Evolutionary conservation across 352 stramenopile genomes (phyloP), one percentile per base, ranked within the genome.

Genomic region (Phytopythium aichiense): DNA sequence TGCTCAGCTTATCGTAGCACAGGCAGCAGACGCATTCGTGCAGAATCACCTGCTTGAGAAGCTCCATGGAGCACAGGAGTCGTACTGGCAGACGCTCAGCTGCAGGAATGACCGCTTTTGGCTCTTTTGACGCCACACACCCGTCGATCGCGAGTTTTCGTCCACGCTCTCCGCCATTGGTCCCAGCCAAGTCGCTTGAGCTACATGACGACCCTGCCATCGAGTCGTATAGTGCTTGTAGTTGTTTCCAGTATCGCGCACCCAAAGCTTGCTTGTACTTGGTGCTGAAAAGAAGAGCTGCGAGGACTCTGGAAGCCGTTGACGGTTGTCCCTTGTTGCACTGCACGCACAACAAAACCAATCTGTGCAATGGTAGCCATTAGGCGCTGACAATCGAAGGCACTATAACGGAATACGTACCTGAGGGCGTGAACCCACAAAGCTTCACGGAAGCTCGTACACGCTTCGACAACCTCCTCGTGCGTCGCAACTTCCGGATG

Each of bases 361-460:
- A 77, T 70, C 53, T 75, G 61, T 12, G 72, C 50, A 30, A 74
- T 43, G n/a, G 55, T 71, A 52, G 13, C 30, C 33, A 37, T 51
- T 15, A n/a, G 15, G 40, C 55, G 40, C 25, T 7, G 37, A 23
- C 1, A 54, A 46, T 12, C 11, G 56, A 49, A 46, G 51, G 12
- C 56, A 50, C 64, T 46, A 60, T 49, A 45, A 20, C 22, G 7
- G 7, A 60, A 57, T 20, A 25, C 62, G 30, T 77, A 92, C 83
- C 75, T 75, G 31, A 92, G 58, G 3, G 70, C 76, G 56, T 92
- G 83, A 13, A 92, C 62, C 79, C 79, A 92, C 20, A 66, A 46
- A 33, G 68, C 70, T 67, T 89, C 75, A 22, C 81, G 81, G 64
- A 89, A 84, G 53, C 69, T 87, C 9, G 58, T 40, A 51, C 83